Percentiles rank a stretch among this genome's conserved stretches.
These are phyloP conservation scores for Peniophora sp. DNA, from an alignment of 1,284 basidiomycete genomes.

Conservation along the genomic window DNA sequence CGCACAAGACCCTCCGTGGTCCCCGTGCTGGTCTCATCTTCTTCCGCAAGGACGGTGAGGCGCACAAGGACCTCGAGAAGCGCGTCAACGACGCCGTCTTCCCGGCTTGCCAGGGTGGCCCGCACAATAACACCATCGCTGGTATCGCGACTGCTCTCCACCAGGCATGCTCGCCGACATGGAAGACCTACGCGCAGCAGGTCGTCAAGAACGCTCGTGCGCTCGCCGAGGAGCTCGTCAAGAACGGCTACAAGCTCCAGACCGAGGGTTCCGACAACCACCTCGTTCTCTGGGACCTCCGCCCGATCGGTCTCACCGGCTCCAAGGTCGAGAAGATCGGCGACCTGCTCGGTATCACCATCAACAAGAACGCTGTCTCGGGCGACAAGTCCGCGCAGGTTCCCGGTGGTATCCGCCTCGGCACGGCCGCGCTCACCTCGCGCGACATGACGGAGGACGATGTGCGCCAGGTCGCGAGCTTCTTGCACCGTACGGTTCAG, in stretches of 20 bases:
- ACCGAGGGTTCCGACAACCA: conserved; percentile 98
- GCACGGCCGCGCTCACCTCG: conserved; percentile 91
- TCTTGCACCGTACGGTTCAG: conserved; percentile 90
- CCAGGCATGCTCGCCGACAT: conserved; percentile 87
- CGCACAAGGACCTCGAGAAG: conserved; percentile 80
- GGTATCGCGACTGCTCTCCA: conserved; percentile 93
- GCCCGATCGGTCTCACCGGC: conserved; percentile 92
- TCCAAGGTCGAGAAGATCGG: conserved; percentile 99
- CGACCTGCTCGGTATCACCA: conserved; percentile 92
- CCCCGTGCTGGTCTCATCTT: conserved; percentile 98
- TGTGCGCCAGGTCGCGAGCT: conserved; percentile 81
- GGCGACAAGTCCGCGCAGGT: conserved; percentile 94
- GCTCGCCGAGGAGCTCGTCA: conserved; percentile 65
- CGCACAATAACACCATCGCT: conserved; percentile 99
- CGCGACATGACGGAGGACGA: conserved; percentile 89
- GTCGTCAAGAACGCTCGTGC: conserved; percentile 85
- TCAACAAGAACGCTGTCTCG: conserved; percentile 96
- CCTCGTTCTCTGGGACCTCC: conserved; percentile 95
- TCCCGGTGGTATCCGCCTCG: conserved; percentile 96
- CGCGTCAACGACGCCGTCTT: conserved; percentile 98
- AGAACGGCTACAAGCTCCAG: conserved; percentile 90
- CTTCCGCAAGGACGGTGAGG: conserved; percentile 92
- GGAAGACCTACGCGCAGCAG: conserved; percentile 91
- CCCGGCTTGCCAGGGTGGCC: conserved; percentile 99
- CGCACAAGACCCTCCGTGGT: conserved; percentile 99